A percentile compares a stretch with the other conserved stretches of the same genome.
phyloP scores from a whole-genome alignment of 2,329 filamentous ascomycete species.

The Cladorrhinum sp. region DNA sequence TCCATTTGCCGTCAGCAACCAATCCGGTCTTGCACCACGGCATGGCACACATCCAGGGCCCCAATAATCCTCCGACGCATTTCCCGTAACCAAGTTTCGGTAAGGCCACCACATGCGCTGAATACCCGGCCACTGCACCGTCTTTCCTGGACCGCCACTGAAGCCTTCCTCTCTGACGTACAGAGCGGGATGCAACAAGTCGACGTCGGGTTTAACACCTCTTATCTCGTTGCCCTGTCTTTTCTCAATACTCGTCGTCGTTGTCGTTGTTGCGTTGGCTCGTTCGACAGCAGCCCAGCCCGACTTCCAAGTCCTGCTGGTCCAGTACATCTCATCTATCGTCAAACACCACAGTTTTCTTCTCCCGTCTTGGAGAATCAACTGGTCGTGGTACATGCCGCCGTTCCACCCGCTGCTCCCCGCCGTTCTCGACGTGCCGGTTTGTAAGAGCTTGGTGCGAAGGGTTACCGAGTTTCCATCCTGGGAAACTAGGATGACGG shows the following conservation, averaged over 20 bases:
- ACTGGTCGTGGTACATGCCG: slow-evolving; percentile 22
- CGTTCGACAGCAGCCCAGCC: slow-evolving; percentile 16
- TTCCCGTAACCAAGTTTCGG: slow-evolving; percentile 17
- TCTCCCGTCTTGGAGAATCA: slow-evolving; percentile 16
- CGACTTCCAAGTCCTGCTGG: slow-evolving; percentile 11
- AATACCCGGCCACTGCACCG: slow-evolving; percentile 16
- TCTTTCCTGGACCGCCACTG: slow-evolving; percentile 13
- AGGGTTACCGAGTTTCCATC: slow-evolving; percentile 17
- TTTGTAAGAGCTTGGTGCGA: slow-evolving; percentile 16
- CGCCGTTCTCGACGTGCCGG: slow-evolving; percentile 6
- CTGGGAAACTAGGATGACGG: slow-evolving; percentile 15
- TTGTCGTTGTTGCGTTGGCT: background rate
- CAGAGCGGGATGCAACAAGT: slow-evolving; percentile 9
- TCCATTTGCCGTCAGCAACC: slow-evolving; percentile 17
- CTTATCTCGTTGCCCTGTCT: slow-evolving; percentile 2
- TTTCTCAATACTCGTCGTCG: background rate
- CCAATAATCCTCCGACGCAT: slow-evolving; percentile 18
- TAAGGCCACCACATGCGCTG: slow-evolving; percentile 20
- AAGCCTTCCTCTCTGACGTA: slow-evolving; percentile 15
- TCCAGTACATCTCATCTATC: slow-evolving; percentile 25
- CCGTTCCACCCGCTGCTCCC: slow-evolving; percentile 18
- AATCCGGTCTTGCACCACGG: slow-evolving; percentile 15
- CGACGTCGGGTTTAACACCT: slow-evolving; percentile 11
- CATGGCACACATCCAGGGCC: slow-evolving; percentile 21
- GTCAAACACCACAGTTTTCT: slow-evolving; percentile 21